phyloP scores from a whole-genome alignment of 331 rosid species.

The Ulmus americana region DNA sequence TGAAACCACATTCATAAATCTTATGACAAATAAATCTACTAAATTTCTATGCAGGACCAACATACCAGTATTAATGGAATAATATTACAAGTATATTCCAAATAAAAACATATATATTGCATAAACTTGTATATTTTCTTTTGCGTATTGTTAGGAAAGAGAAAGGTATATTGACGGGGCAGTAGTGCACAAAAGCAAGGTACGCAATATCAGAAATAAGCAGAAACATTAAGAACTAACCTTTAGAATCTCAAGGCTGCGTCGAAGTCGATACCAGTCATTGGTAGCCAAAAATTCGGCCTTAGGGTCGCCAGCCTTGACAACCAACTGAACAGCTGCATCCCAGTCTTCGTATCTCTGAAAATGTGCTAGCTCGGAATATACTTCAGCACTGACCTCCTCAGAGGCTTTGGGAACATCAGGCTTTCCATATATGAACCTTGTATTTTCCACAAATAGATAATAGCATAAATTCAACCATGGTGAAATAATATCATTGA shows the following conservation, averaged over 20 bases:
- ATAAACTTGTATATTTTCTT: not conserved
- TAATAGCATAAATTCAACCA: not conserved
- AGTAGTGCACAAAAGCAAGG: slow-evolving; percentile 4
- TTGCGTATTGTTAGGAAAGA: not conserved
- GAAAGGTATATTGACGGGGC: not conserved
- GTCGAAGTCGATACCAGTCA: slow-evolving; percentile 85
- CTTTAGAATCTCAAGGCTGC: slow-evolving; percentile 85
- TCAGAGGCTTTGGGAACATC: slow-evolving; percentile 78
- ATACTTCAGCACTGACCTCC: slow-evolving; percentile 55
- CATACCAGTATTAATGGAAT: not conserved
- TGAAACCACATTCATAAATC: not conserved
- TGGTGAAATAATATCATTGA: not conserved
- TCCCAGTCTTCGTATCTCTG: slow-evolving; percentile 68
- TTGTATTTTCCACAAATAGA: slow-evolving; percentile 26
- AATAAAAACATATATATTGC: no score
- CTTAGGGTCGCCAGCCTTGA: slow-evolving; percentile 79
- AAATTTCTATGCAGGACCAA: not conserved
- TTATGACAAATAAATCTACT: not conserved
- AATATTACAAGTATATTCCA: not conserved
- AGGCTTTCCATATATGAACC: slow-evolving; percentile 92
- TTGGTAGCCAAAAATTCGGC: slow-evolving; percentile 54
- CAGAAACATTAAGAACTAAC: slow-evolving; percentile 34
- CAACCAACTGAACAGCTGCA: slow-evolving; percentile 77
- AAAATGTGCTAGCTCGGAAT: slow-evolving; percentile 54
- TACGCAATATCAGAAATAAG: slow-evolving; percentile 5